phyloP scores from a whole-genome alignment of 306 rosid species.

The Cicer yamashitae region DNA sequence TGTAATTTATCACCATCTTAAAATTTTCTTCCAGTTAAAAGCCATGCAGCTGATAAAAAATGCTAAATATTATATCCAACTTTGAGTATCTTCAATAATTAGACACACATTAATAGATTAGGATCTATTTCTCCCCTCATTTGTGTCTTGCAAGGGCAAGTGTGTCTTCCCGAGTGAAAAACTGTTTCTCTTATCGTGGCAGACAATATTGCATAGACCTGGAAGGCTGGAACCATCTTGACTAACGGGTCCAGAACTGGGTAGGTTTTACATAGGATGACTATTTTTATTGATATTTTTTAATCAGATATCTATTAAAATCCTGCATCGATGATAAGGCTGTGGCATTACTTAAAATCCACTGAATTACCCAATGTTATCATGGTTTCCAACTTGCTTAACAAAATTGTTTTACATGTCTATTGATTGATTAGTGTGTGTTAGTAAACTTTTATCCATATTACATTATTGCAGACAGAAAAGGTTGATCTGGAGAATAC shows the following conservation, averaged over 20 bases:
- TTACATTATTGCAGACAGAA: conserved; percentile 83
- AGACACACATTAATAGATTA: conserved; percentile 9
- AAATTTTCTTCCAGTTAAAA: not conserved
- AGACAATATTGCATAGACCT: conserved; percentile 25
- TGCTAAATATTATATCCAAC: conserved; percentile 7
- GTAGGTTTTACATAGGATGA: conserved; percentile 32
- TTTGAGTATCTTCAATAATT: conserved; percentile 18
- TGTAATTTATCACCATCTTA: not conserved
- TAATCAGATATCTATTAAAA: conserved; percentile 20
- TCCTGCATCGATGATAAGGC: conserved; percentile 6
- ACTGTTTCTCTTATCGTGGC: conserved; percentile 11
- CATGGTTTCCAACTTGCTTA: conserved; percentile 24
- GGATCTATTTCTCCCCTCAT: conserved; percentile 14
- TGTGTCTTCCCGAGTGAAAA: conserved; percentile 30
- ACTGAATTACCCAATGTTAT: conserved; percentile 10
- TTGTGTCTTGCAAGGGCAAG: conserved; percentile 15
- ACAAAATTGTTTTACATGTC: conserved; percentile 1
- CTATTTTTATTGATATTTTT: not conserved
- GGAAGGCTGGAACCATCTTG: conserved; percentile 36
- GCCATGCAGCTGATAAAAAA: not conserved
- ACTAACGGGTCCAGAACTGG: conserved; percentile 37
- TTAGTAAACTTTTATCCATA: conserved; percentile 46
- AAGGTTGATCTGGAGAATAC: conserved; percentile 99
- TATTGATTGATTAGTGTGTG: conserved; percentile 25
- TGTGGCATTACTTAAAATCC: conserved; percentile 14